Conservation (phyloP, 371 early-diverging fungal genomes). For the Haplosporangium sp. region DNA sequence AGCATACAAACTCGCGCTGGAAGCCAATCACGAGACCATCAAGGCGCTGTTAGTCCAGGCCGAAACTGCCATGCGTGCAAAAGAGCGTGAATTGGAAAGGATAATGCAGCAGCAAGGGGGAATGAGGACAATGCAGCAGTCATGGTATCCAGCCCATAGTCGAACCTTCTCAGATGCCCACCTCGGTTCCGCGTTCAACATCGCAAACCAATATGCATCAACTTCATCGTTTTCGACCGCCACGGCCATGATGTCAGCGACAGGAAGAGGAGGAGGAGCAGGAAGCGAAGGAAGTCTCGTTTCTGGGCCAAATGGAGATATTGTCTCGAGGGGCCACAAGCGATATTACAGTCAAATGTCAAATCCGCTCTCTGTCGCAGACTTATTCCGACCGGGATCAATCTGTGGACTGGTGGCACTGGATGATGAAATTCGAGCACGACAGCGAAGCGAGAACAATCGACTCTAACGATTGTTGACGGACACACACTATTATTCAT, state of each 20-base stretch:
- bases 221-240: not conserved
- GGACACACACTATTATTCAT: not conserved
- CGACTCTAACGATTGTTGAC: conserved; percentile 19
- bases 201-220: not conserved
- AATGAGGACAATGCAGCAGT: conserved; percentile 16
- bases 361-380: conserved; percentile 41
- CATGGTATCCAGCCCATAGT: conserved; percentile 20
- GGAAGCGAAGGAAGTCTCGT: not conserved
- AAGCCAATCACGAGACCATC: conserved; percentile 38
- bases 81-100: conserved; percentile 40
- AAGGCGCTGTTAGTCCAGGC: conserved; percentile 41
- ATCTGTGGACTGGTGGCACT: conserved; percentile 49
- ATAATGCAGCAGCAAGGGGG: conserved; percentile 30
- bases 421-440: conserved; percentile 52
- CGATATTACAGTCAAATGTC: conserved; percentile 52
- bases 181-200: not conserved
- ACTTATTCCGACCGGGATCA: conserved; percentile 46
- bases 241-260: not conserved
- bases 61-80: conserved; percentile 44
- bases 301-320: no score
- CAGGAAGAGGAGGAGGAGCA: not conserved
- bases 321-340: conserved; percentile 38
- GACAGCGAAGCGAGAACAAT: conserved; percentile 47
- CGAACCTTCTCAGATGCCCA: conserved; percentile 15
- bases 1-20: conserved; percentile 46